Evolutionary conservation across 2,329 filamentous ascomycete species (phyloP).

Genomic region (Geosmithia putterillii): DNA sequence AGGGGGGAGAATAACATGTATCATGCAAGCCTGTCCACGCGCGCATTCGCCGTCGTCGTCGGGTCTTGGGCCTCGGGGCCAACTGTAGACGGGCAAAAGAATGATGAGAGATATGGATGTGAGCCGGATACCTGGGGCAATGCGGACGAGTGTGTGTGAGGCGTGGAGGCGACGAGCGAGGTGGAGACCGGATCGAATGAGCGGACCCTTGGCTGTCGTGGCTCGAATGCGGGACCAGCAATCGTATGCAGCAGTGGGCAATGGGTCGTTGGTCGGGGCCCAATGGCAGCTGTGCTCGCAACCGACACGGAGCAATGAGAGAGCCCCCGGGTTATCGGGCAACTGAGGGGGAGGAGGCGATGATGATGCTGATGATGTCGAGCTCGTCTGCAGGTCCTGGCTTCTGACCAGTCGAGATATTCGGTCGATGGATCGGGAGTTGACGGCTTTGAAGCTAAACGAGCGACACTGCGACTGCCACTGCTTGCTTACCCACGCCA

Average conservation of each 20-base stretch:
- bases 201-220: slow-evolving; percentile 21
- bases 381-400: neutral
- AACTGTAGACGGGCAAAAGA: too few species aligned
- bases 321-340: neutral
- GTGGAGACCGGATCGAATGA: slow-evolving; percentile 19
- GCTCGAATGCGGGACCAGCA: slow-evolving; percentile 24
- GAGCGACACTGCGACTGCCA: neutral
- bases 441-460: neutral
- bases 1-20: neutral
- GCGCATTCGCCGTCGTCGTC: neutral
- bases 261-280: slow-evolving; percentile 8
- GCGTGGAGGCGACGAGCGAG: slow-evolving; percentile 16
- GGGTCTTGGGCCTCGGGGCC: neutral
- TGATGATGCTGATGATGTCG: neutral
- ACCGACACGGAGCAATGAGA: neutral
- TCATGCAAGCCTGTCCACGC: slow-evolving; percentile 17
- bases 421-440: neutral
- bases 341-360: neutral
- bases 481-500: neutral
- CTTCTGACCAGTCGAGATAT: neutral
- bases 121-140: neutral
- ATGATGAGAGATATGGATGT: neutral
- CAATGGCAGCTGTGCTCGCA: slow-evolving; percentile 2
- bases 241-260: slow-evolving; percentile 24
- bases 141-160: slow-evolving; percentile 9